phyloP scores from a whole-genome alignment of 768 basidiomycete species.

The Termitomyces sp. region DNA sequence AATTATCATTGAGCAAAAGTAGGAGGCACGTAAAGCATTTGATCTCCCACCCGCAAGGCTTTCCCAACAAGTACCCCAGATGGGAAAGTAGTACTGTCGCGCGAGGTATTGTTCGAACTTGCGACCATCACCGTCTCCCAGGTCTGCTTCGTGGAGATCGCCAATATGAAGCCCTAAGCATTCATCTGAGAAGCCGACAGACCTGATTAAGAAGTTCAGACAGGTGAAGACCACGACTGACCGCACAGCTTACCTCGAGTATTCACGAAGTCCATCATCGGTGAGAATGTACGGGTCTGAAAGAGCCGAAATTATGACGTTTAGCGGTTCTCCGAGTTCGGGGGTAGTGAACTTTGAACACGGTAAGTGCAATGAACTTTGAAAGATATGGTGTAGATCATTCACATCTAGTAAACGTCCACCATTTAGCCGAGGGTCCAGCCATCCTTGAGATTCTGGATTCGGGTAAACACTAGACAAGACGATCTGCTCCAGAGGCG shows the following conservation, averaged over 20 bases:
- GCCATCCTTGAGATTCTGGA: slow-evolving; percentile 32
- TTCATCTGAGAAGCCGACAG: slow-evolving; percentile 79
- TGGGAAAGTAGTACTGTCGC: slow-evolving; percentile 73
- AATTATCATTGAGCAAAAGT: not conserved
- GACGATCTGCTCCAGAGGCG: slow-evolving; percentile 11
- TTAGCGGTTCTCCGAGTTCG: slow-evolving; percentile 75
- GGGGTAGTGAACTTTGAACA: slow-evolving; percentile 58
- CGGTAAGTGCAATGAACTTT: not conserved
- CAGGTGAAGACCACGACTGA: not conserved
- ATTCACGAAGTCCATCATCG: slow-evolving; percentile 63
- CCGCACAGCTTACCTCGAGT: slow-evolving; percentile 54
- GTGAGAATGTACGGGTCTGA: slow-evolving; percentile 82
- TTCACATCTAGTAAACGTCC: slow-evolving; percentile 76
- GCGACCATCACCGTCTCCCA: slow-evolving; percentile 78
- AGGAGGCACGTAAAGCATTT: not conserved
- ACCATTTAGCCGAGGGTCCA: slow-evolving; percentile 70
- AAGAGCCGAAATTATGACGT: slow-evolving; percentile 73
- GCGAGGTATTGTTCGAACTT: slow-evolving; percentile 69
- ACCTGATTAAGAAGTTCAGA: slow-evolving; percentile 34
- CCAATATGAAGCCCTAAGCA: slow-evolving; percentile 81
- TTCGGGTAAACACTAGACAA: not conserved
- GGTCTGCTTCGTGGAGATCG: slow-evolving; percentile 69
- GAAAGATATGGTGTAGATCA: not conserved
- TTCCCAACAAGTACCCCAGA: slow-evolving; percentile 89
- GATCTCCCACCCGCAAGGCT: slow-evolving; percentile 55